Base-by-base conservation (phyloP, 805 yeast species). In the Candida pini region DNA sequence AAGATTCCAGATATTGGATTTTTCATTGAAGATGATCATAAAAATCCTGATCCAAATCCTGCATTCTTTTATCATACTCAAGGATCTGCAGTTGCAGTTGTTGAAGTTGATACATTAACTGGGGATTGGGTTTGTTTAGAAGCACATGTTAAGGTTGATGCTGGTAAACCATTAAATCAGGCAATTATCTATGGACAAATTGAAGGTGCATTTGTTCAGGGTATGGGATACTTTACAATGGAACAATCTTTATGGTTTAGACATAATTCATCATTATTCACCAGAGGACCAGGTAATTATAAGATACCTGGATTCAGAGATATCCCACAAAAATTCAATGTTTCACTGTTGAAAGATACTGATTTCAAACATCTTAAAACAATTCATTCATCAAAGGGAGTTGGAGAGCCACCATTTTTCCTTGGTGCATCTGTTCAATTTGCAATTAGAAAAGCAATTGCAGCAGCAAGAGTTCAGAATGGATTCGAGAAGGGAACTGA, bases 381-480 rank as follows among this genome's bases (percentile, higher is more conserved):
- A 3, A 63, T 68, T 31, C 61, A 63, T 41, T 49, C 64, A 19
- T 63, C 69, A 23, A 68, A 68, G 43, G 74, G 74, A 21, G 63
- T 68, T 33, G 74, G 74, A 18, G 74, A 68, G 49, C 74, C 74
- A 6, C 74, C 74, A n/a, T 48, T 68, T 35, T 66, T 68, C 40
- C 45, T 68, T 21, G 73, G 73, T 2, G 50, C 56, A n/a, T 40
- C 54, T 20, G 69, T 63, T 5, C 58, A 63, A 43, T 68, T 64
- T 50, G 73, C 73, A 4, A 43, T 68, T 19, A 53, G 73, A 20
- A 60, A 68, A 43, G 73, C 73, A 0, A 46, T 68, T 25, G 53
- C 49, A 15, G 42, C 47, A 26, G 66, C 70, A 3, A 53, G 70
- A 23, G 39, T 41, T 26, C 38, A 44, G 23, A 51, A 62, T 28